These are phyloP conservation scores for Yarrowia hollandica DNA, from an alignment of 805 yeast species.

Conservation along the genomic window DNA sequence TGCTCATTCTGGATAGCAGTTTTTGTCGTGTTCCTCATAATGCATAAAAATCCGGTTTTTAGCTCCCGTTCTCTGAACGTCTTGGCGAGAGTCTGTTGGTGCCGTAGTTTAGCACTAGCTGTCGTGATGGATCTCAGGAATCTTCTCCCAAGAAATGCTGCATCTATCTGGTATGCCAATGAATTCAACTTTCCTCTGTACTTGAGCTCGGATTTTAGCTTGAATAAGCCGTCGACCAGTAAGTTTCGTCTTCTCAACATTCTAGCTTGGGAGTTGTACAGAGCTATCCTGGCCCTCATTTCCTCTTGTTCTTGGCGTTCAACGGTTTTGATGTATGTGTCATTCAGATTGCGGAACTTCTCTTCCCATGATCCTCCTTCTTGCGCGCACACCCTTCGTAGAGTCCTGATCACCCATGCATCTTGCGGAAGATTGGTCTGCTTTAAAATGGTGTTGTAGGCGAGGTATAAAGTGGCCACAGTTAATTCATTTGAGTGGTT, in stretches of 20 bases:
- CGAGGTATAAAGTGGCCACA: not conserved
- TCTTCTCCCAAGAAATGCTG: not conserved
- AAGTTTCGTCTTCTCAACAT: not conserved
- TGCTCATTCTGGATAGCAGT: not conserved
- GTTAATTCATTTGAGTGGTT: not conserved
- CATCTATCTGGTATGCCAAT: not conserved
- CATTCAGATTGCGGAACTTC: constrained; percentile 7
- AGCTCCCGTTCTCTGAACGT: not conserved
- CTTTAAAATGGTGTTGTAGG: constrained; percentile 6
- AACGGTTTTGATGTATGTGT: constrained; percentile 8
- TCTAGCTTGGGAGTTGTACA: not conserved
- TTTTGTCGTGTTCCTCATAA: not conserved
- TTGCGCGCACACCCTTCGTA: constrained; percentile 12
- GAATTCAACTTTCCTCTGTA: constrained; percentile 5
- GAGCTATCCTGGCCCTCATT: not conserved
- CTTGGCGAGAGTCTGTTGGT: not conserved
- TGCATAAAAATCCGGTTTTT: not conserved
- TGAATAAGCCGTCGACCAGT: not conserved
- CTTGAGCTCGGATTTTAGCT: not conserved
- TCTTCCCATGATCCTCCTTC: constrained; percentile 19
- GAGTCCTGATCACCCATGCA: not conserved
- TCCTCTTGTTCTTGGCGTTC: constrained; percentile 6
- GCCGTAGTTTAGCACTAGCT: not conserved
- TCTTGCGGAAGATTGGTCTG: not conserved
- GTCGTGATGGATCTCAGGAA: not conserved